A percentile compares a stretch with the other conserved stretches of the same genome.
These are phyloP conservation scores for Ilex paraguariensis DNA, from an alignment of 305 asterid species.

Conservation along the genomic window DNA sequence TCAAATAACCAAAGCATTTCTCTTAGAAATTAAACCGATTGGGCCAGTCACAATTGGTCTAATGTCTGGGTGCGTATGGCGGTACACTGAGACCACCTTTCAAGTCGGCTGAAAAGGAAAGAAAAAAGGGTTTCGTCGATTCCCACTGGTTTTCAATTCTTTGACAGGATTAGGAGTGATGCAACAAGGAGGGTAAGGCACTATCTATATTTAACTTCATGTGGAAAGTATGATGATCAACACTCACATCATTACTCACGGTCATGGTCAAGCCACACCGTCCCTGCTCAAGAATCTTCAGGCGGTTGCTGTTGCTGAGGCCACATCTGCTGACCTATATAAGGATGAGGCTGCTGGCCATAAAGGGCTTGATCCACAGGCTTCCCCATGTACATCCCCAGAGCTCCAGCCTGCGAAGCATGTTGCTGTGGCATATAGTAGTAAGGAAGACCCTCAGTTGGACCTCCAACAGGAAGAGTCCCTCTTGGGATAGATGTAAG, in stretches of 20 bases:
- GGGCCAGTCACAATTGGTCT: no score
- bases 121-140: no score
- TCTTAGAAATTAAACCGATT: no score
- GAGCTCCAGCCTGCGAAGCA: constrained; percentile 55
- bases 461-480: constrained; percentile 67
- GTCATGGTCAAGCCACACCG: background rate
- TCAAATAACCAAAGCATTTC: no score
- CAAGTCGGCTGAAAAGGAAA: no score
- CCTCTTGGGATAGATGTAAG: constrained; percentile 88
- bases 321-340: constrained; percentile 87
- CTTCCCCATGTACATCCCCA: constrained; percentile 74
- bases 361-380: constrained; percentile 77
- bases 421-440: constrained; percentile 69
- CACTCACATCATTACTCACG: constrained; percentile 4
- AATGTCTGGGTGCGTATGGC: no score
- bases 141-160: no score
- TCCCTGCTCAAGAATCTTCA: constrained; percentile 61
- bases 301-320: constrained; percentile 75
- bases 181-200: no score
- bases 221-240: background rate
- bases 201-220: no score
- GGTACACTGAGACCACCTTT: no score
- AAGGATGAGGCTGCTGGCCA: constrained; percentile 71
- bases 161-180: no score
- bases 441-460: constrained; percentile 78